Evolutionary conservation across 805 yeast species (phyloP).

Genomic region (Monosporozyma yasuniensis): DNA sequence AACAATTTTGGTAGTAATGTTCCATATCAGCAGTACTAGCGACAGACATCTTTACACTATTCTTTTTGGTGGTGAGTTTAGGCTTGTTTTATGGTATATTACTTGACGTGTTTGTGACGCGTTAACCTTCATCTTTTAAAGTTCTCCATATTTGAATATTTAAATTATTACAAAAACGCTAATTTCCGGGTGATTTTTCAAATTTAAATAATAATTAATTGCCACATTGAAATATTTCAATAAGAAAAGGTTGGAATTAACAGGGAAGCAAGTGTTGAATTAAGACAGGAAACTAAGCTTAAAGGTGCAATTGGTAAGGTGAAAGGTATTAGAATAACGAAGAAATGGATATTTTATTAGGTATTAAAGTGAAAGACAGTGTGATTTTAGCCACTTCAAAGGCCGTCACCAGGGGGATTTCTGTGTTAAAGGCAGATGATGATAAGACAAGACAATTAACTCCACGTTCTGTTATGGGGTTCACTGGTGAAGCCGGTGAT

Average conservation of each 20-base stretch:
- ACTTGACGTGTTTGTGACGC: background rate
- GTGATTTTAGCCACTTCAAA: conserved; percentile 90
- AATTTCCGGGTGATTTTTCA: background rate
- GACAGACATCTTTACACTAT: conserved; percentile 7
- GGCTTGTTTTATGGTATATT: background rate
- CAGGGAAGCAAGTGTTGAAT: background rate
- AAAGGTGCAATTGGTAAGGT: background rate
- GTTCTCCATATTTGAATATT: background rate
- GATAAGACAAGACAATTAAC: conserved; percentile 72
- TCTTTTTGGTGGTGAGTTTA: too few species aligned
- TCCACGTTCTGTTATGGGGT: conserved; percentile 74
- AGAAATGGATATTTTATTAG: conserved; percentile 81
- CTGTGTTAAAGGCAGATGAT: conserved; percentile 68
- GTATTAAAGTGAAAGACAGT: conserved; percentile 70
- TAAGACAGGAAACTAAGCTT: background rate
- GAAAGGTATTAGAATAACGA: background rate
- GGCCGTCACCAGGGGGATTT: conserved; percentile 86
- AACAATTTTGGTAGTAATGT: conserved; percentile 56
- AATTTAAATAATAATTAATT: background rate
- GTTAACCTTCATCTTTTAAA: background rate
- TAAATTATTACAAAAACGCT: background rate
- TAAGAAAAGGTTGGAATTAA: background rate
- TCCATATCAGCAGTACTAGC: conserved; percentile 52
- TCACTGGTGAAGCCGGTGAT: conserved; percentile 94
- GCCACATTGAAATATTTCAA: background rate